Base-by-base conservation (phyloP, 2,329 filamentous ascomycete genomes). In the Aspergillus neoniger region DNA sequence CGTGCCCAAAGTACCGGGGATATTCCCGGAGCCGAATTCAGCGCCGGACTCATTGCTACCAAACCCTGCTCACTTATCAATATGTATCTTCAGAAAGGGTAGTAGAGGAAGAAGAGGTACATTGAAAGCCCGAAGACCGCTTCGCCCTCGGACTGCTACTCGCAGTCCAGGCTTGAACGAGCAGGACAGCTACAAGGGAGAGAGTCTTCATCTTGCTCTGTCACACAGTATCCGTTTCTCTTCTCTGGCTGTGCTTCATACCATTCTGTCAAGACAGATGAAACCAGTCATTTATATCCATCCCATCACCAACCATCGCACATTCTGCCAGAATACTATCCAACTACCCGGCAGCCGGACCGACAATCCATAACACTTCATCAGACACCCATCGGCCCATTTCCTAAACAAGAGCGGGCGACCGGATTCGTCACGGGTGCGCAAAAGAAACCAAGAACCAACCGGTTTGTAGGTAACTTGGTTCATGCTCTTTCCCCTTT, bases 11-110 rank as follows among this genome's bases (percentile, higher is more conserved):
- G 36, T 52, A 28, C 88, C 88, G 0, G 88, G 87, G 52, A 85
- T 80, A 38, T 76, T 80, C n/a, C 68, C 76, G 59, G 83, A 74
- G 23, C 87, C 88, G 59, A 90, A 91, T 71, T 91, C 88, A 49
- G 85, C 86, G 49, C 86, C 85, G n/a, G 84, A 83, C 69, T 87
- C 80, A 65, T 82, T 84, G 66, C 81, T 73, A 4, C 82, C 82
- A 50, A 83, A 78, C 70, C 72, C 72, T 73, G 43, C 6, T 17
- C 15, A 10, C 6, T 47, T n/a, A 47, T 51, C 43, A 43, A 7
- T 9, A 28, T 41, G 23, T 12, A 4, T 14, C 28, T 36, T 6
- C 2, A 12, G 14, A 17, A 50, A 14, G 1, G n/a, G 25, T 10
- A 5, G 3, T 12, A 15, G 25, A 14, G 19, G 21, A 43, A 12